Base-by-base conservation (phyloP, 108 stramenopile species). In the Aurantiochytrium sp. region DNA sequence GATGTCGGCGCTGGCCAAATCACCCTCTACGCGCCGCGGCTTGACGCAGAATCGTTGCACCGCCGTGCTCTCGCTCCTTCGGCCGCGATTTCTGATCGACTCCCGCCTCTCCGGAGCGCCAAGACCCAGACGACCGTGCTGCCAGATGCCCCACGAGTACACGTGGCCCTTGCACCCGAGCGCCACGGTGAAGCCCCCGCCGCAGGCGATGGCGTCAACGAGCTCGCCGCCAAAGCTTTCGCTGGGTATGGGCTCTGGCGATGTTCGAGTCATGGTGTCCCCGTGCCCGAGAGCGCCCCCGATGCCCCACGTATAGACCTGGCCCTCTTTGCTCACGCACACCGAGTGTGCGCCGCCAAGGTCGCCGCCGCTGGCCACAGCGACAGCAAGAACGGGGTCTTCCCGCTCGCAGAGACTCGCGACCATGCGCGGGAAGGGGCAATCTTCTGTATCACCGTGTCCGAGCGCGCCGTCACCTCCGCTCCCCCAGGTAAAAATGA, bases 101-200 rank as follows among this genome's bases (percentile, higher is more conserved):
- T 65, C 59, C 8, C 59, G 59, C 19, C 27, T 34, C 45, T 81
- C 21, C 0, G 73, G 73, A 12, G 8, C 12, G 8, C 73, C 73
- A 24, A 81, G 73, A 81, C 73, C 73, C 6, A 81, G 73, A 6
- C 73, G 39, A 41, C 73, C 73, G 30, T 81, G 73, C 45, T 48
- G 73, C 73, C 73, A 81, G 15, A 41, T 37, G 10, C 73, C 73
- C 39, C 39, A 81, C 2, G 42, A 48, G 24, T 27, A 81, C 0
- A 81, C 73, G n/a, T 3, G 39, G 27, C 73, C 73, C 8, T 22
- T 81, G 73, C 73, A 81, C 8, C 42, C 24, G 27, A 81, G 39
- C 12, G 73, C 73, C 3, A 81, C 12, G 3, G 73, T 81, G 45
- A 81, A 81, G n/a, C 73, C 73, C 10, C 73, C 45, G 1, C 73